These are phyloP conservation scores for Backusella liffmaniae DNA, from an alignment of 192 early-diverging fungal species.

Conservation along the genomic window DNA sequence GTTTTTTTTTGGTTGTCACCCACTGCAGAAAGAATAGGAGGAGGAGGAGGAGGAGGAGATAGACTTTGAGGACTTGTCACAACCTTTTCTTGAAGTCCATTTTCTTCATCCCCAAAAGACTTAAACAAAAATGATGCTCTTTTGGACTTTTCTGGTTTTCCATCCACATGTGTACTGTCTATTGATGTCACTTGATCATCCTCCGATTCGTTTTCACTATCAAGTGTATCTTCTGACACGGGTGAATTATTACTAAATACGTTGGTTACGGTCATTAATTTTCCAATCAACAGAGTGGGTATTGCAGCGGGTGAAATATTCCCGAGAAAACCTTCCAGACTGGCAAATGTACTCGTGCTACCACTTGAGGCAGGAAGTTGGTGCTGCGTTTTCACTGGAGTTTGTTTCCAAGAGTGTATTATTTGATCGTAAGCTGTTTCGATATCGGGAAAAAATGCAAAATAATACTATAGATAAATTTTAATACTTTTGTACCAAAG, in stretches of 20 bases:
- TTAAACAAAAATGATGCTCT: neutral
- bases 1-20: neutral
- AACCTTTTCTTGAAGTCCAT: neutral
- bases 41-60: neutral
- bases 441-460: constrained; percentile 60
- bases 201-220: neutral
- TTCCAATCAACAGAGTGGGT: constrained; percentile 15
- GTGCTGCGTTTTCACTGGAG: neutral
- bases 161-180: neutral
- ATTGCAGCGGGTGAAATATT: constrained; percentile 28
- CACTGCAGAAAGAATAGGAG: neutral
- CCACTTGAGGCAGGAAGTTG: constrained; percentile 10
- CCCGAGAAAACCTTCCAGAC: neutral
- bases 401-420: neutral
- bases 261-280: constrained; percentile 1
- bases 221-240: neutral
- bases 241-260: neutral
- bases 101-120: neutral
- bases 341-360: neutral
- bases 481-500: neutral
- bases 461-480: constrained; percentile 47
- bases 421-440: constrained; percentile 32
- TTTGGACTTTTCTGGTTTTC: neutral
- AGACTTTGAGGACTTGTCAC: neutral
- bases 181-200: neutral